Conservation (phyloP, 169 alveolate genomes). For the Plasmodium reichenowi region DNA sequence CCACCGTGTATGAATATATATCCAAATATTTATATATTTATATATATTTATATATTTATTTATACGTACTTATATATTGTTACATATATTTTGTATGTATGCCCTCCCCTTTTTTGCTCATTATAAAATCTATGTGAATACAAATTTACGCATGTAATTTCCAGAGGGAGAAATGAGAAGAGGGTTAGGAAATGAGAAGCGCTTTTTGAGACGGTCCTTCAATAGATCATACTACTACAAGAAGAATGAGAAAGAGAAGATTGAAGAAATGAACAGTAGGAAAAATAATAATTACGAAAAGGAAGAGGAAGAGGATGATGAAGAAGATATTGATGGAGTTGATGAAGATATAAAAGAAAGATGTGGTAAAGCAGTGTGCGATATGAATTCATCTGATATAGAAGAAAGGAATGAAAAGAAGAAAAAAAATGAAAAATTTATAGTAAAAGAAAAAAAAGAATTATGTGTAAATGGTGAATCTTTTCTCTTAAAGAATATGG, state of each 20-base stretch:
- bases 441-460: conserved; percentile 25
- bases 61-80: neutral
- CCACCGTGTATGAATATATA: neutral
- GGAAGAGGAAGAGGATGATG: conserved; percentile 28
- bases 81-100: neutral
- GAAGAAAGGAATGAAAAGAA: conserved; percentile 26
- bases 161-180: conserved; percentile 23
- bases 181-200: conserved; percentile 37
- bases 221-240: conserved; percentile 50
- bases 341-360: conserved; percentile 9
- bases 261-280: neutral
- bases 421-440: conserved; percentile 1
- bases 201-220: conserved; percentile 25
- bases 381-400: neutral
- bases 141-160: too few species aligned
- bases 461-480: neutral
- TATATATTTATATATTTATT: neutral
- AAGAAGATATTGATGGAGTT: conserved; percentile 12
- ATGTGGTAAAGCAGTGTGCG: neutral
- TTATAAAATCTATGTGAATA: too few species aligned
- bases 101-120: too few species aligned
- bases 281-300: conserved; percentile 10
- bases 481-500: neutral
- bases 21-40: neutral
- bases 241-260: conserved; percentile 50